These are phyloP conservation scores for Paramecium pentaurelia DNA, from an alignment of 73 alveolate genomes.

Conservation along the genomic window DNA sequence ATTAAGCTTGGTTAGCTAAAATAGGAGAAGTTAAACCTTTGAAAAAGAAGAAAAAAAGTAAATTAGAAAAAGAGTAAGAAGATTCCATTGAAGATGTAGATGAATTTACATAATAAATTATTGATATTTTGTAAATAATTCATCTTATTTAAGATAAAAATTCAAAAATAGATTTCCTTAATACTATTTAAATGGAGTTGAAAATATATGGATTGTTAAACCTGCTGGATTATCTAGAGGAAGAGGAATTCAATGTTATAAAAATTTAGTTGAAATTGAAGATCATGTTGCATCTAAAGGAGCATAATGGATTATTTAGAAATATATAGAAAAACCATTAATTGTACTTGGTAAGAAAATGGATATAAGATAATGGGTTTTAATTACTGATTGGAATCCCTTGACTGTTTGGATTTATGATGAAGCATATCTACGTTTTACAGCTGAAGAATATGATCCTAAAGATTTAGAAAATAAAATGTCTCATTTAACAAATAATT, in stretches of 20 bases:
- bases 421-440: constrained; percentile 94
- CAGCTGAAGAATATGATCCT: constrained; percentile 90
- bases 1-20: constrained; percentile 73
- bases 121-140: constrained; percentile 51
- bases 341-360: constrained; percentile 84
- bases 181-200: constrained; percentile 81
- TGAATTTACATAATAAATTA: constrained; percentile 69
- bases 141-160: neutral
- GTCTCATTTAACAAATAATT: constrained; percentile 94
- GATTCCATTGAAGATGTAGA: constrained; percentile 66
- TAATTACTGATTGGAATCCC: constrained; percentile 95
- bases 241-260: constrained; percentile 92
- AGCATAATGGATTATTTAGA: constrained; percentile 91
- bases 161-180: constrained; percentile 85
- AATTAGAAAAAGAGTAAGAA: constrained; percentile 67
- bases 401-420: constrained; percentile 92
- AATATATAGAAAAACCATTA: constrained; percentile 98
- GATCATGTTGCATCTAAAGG: constrained; percentile 84
- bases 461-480: constrained; percentile 86
- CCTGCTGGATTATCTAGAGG: constrained; percentile 98
- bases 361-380: constrained; percentile 97
- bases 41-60: constrained; percentile 73
- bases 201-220: constrained; percentile 96
- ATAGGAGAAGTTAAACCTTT: constrained; percentile 63
- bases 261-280: constrained; percentile 87